Conservation (phyloP, 2,329 filamentous ascomycete genomes). For the Seiridium unicorne region DNA sequence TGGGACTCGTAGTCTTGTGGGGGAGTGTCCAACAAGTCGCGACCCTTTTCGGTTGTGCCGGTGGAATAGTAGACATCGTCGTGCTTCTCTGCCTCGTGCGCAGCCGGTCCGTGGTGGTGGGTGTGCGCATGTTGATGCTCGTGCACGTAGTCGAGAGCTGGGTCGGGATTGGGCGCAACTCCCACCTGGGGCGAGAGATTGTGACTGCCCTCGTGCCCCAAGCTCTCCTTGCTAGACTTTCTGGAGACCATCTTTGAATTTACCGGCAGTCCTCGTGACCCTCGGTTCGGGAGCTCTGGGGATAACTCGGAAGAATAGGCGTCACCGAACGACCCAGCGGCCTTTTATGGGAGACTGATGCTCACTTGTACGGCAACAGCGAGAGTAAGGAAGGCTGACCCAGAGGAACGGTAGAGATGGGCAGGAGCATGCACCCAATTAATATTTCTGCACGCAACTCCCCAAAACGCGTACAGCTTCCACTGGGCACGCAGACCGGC, state of each 20-base stretch:
- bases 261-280: constrained; percentile 14
- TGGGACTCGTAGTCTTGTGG: constrained; percentile 38
- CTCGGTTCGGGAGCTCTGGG: background rate
- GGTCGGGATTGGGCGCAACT: constrained; percentile 20
- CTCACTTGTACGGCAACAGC: background rate
- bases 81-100: constrained; percentile 22
- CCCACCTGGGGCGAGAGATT: constrained; percentile 19
- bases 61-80: constrained; percentile 49
- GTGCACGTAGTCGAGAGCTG: constrained; percentile 31
- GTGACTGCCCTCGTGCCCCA: constrained; percentile 15
- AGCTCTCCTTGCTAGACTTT: constrained; percentile 15
- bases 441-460: constrained; percentile 15
- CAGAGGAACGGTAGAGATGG: background rate
- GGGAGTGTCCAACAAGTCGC: constrained; percentile 30
- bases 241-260: constrained; percentile 7
- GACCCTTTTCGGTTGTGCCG: constrained; percentile 37
- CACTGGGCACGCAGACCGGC: constrained; percentile 16
- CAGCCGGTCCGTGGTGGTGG: constrained; percentile 37
- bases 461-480: background rate
- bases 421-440: constrained; percentile 9
- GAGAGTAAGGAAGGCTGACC: constrained; percentile 1
- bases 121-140: constrained; percentile 43
- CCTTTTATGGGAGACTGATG: background rate
- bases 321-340: background rate
- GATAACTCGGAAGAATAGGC: background rate